Percentiles rank a stretch among this genome's conserved stretches.
phyloP scores from a whole-genome alignment of 176 grass and related monocot species.

The Tuctoria greenei region DNA sequence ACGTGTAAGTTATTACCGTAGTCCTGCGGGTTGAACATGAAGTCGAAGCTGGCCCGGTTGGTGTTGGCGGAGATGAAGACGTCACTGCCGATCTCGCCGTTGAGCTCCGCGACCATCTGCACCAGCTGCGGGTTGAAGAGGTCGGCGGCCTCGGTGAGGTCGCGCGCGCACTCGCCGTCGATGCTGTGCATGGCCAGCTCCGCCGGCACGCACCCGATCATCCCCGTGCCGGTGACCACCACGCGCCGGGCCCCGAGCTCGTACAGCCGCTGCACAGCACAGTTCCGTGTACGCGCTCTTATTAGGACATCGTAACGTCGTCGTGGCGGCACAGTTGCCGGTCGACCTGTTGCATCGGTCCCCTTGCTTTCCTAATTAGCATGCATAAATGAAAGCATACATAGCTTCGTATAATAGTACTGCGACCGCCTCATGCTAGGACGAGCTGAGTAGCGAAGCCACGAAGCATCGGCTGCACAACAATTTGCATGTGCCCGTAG shows the following conservation, averaged over 20 bases:
- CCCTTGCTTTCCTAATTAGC: background rate
- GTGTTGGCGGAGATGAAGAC: conserved; percentile 80
- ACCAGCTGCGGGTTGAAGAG: conserved; percentile 89
- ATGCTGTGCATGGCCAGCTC: conserved; percentile 75
- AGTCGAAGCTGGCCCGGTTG: conserved; percentile 70
- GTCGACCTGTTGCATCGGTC: background rate
- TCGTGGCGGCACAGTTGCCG: background rate
- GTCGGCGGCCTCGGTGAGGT: conserved; percentile 66
- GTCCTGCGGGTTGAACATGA: conserved; percentile 65
- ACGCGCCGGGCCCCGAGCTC: conserved; percentile 66
- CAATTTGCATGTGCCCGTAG: conserved; percentile 36
- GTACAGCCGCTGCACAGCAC: conserved; percentile 57
- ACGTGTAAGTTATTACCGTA: conserved; percentile 52
- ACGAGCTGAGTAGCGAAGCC: background rate
- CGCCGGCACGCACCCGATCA: conserved; percentile 83
- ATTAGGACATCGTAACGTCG: too few relatives aligned
- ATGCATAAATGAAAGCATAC: background rate
- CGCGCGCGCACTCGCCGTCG: conserved; percentile 56
- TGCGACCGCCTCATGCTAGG: background rate
- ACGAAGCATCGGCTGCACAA: background rate
- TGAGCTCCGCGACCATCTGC: conserved; percentile 52
- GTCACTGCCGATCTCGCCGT: conserved; percentile 47
- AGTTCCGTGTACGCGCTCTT: background rate
- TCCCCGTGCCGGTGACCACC: conserved; percentile 93
- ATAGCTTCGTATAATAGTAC: background rate